phyloP scores from a whole-genome alignment of 140 eudicot genomes.

The Senecio squalidus region DNA sequence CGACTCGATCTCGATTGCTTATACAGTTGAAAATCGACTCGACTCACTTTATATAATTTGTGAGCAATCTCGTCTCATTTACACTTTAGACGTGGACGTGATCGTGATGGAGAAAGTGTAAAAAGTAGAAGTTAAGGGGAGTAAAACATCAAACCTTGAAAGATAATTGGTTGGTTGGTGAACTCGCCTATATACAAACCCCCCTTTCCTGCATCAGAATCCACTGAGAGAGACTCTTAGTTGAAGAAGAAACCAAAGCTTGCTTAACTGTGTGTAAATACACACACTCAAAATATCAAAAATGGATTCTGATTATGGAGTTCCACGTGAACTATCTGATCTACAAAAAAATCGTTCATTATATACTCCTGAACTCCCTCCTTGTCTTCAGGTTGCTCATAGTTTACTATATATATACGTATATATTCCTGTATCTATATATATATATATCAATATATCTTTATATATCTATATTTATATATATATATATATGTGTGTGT shows the following conservation, averaged over 20 bases:
- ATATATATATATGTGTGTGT: background rate
- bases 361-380: constrained; percentile 82
- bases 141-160: background rate
- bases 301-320: constrained; percentile 93
- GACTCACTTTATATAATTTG: too few species aligned
- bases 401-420: too few species aligned
- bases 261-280: too few species aligned
- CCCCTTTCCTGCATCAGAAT: background rate
- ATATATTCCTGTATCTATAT: too few species aligned
- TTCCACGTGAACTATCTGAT: constrained; percentile 80
- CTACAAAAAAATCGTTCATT: constrained; percentile 75
- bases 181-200: background rate
- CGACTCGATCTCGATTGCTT: too few species aligned
- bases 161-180: background rate
- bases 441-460: too few species aligned
- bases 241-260: too few species aligned
- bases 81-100: too few species aligned
- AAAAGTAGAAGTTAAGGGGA: background rate
- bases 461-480: too few species aligned
- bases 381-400: constrained; percentile 77
- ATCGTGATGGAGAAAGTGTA: background rate
- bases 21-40: too few species aligned
- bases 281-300: background rate
- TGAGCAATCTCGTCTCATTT: too few species aligned
- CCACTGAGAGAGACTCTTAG: background rate